phyloP scores from a whole-genome alignment of 2,329 filamentous ascomycete genomes.

The Fusarium citri region DNA sequence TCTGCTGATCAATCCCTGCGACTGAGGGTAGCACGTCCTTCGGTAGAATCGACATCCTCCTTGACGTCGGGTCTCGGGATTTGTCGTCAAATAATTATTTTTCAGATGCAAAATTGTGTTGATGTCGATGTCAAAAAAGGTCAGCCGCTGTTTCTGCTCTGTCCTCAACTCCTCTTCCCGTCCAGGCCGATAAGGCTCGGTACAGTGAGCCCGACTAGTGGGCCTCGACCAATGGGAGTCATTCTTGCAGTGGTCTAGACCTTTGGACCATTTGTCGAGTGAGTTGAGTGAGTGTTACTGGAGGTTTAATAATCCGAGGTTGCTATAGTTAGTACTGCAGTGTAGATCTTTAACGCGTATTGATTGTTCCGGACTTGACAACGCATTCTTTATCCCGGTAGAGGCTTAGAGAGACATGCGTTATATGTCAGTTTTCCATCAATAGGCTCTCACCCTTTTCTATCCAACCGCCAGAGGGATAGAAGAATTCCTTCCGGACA shows the following conservation, averaged over 20 bases:
- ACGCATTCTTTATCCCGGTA: background rate
- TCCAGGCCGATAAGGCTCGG: conserved; percentile 30
- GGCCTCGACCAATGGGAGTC: conserved; percentile 18
- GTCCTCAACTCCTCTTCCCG: conserved; percentile 29
- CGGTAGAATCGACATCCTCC: conserved; percentile 3
- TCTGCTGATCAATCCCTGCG: conserved; percentile 7
- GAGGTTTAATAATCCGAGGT: background rate
- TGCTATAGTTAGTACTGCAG: background rate
- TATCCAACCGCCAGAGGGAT: background rate
- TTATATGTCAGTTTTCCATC: background rate
- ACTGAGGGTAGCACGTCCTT: background rate
- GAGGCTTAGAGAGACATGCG: background rate
- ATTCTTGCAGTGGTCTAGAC: conserved; percentile 27
- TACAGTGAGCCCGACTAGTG: conserved; percentile 22
- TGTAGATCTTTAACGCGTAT: conserved; percentile 20
- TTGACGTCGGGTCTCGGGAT: background rate
- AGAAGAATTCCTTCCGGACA: background rate
- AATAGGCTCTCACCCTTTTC: background rate
- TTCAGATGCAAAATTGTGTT: conserved; percentile 3
- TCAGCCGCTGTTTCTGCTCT: conserved; percentile 25
- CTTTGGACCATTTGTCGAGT: conserved; percentile 13
- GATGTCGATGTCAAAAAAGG: conserved; percentile 15
- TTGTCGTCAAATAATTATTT: background rate
- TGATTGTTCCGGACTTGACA: background rate
- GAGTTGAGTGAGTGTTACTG: conserved; percentile 4